phyloP scores from a whole-genome alignment of 73 alveolate genomes.

The Blepharisma stoltei region DNA sequence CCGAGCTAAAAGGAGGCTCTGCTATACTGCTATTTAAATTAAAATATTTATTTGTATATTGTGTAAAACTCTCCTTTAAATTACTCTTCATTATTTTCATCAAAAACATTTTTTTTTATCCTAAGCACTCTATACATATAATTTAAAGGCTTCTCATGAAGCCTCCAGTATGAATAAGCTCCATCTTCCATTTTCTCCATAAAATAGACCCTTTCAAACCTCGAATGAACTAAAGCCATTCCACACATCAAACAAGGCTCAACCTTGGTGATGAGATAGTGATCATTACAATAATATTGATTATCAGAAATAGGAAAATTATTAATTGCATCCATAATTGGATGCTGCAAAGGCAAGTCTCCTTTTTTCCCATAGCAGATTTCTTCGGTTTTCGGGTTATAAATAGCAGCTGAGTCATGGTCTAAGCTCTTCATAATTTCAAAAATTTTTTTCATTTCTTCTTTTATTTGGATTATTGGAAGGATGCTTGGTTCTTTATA shows the following conservation, averaged over 20 bases:
- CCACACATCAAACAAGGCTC: slow-evolving; percentile 89
- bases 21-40: too few species aligned
- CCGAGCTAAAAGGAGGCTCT: too few species aligned
- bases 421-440: background rate
- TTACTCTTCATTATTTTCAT: too few species aligned
- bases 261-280: slow-evolving; percentile 43
- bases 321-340: slow-evolving; percentile 36
- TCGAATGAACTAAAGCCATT: slow-evolving; percentile 78
- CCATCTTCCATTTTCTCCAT: slow-evolving; percentile 58
- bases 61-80: too few species aligned
- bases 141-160: slow-evolving; percentile 24
- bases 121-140: background rate
- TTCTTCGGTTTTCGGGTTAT: background rate
- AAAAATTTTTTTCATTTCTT: background rate
- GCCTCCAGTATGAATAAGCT: slow-evolving; percentile 43
- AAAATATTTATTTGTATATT: too few species aligned
- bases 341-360: background rate
- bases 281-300: slow-evolving; percentile 69
- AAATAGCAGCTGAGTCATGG: background rate
- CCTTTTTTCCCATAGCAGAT: background rate
- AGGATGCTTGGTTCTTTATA: background rate
- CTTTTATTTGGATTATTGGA: background rate
- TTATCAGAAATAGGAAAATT: slow-evolving; percentile 23
- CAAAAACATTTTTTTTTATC: background rate
- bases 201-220: slow-evolving; percentile 63